phyloP scores from a whole-genome alignment of 2,329 filamentous ascomycete genomes.

The Massarina eburnea region DNA sequence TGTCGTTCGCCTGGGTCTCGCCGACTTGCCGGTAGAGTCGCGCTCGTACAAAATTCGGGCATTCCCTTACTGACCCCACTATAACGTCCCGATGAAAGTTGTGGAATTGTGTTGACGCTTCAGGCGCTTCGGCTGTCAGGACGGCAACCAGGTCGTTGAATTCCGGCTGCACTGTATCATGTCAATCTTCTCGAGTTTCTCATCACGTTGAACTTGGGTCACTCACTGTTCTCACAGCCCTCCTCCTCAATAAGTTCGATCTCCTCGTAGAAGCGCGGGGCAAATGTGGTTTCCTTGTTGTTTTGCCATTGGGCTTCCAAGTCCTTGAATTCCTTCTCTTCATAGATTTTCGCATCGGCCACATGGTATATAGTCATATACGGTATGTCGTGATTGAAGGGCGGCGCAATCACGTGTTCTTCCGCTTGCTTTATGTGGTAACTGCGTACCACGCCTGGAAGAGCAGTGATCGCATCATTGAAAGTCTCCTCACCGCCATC shows the following conservation, averaged over 20 bases:
- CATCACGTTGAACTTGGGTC: not conserved
- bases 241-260: conserved; percentile 3
- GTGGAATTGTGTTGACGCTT: not conserved
- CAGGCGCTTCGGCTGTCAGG: conserved; percentile 1
- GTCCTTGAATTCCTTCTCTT: conserved; percentile 6
- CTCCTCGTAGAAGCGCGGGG: conserved; percentile 7
- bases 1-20: not conserved
- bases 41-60: conserved; percentile 3
- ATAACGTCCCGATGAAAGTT: conserved; percentile 3
- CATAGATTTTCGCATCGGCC: conserved; percentile 1
- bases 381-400: conserved; percentile 6
- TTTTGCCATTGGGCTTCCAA: not conserved
- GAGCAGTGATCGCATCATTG: conserved; percentile 3
- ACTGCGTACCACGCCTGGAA: conserved; percentile 4
- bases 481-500: conserved; percentile 3
- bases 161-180: conserved; percentile 1
- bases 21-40: conserved; percentile 3
- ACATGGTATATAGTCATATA: conserved; percentile 7
- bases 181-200: not conserved
- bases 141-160: conserved; percentile 3
- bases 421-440: conserved; percentile 1
- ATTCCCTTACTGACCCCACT: not conserved
- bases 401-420: not conserved
- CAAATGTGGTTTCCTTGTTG: not conserved
- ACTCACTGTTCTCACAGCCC: conserved; percentile 4